Evolutionary conservation across 2,329 filamentous ascomycete species (phyloP), one percentile per base, ranked within the genome.

Genomic region (Cytospora schulzeri): DNA sequence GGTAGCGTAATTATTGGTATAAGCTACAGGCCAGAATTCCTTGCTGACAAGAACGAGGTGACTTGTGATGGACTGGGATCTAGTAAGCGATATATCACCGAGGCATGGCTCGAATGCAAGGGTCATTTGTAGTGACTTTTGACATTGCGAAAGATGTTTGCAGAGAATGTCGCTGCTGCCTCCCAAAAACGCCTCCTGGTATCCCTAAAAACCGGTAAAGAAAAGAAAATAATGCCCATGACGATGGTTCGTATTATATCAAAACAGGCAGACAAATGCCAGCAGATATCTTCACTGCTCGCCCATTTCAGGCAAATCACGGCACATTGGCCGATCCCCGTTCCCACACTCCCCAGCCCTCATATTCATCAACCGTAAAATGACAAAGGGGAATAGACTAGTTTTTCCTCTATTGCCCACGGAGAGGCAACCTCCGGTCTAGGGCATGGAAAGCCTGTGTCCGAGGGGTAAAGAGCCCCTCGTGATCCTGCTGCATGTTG

Each of bases 371-470:
- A 24, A 24, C 15, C 26, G 9, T 54, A 1, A 2, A 3, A 11
- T 5, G 11, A 14, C 11, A 4, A 11, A 12, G 28, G n/a, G n/a
- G n/a, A n/a, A n/a, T n/a, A 15, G 14, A 9, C 9, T 7, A 8
- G 2, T 0, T 7, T 31, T 15, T 45, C 33, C 52, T 55, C 58
- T 59, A 60, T 48, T 78, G 71, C 29, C 74, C 69, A 60, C 83
- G 78, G 56, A 86, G 72, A 3, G 86, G 85, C 65, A 88, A 73
- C 70, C 84, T 83, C 63, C 85, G 76, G 67, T 88, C 84, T 56
- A 89, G 77, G 15, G 83, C 82, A 71, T 90, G 82, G 73, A 91
- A 91, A 1, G 88, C 89, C 73, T 85, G 81, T 19, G 89, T 91
- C 68, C 89, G 76, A 7, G 88, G 88, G 8, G 88, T 91, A 68